These are phyloP conservation scores for Cladosporium sp. DNA, from an alignment of 2,329 filamentous ascomycete species.

Conservation along the genomic window DNA sequence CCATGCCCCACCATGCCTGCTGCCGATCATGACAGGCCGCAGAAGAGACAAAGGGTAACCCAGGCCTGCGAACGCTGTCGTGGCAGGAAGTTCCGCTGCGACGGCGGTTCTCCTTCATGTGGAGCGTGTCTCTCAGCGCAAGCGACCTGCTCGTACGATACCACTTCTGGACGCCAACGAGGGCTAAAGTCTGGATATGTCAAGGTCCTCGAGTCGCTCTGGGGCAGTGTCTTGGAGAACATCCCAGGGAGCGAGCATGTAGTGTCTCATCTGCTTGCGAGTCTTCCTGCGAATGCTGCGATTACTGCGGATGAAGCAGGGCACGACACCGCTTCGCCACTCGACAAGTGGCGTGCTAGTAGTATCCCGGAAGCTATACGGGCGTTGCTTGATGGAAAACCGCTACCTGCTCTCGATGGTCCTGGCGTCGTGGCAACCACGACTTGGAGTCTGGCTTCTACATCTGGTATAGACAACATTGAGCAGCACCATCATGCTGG, in stretches of 20 bases:
- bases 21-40: neutral
- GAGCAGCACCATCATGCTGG: neutral
- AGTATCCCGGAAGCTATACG: neutral
- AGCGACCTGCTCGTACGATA: neutral
- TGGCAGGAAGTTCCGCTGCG: neutral
- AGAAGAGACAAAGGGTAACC: neutral
- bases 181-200: neutral
- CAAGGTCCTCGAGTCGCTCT: neutral
- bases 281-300: neutral
- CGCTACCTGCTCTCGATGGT: neutral
- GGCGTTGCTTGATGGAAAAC: neutral
- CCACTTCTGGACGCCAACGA: neutral
- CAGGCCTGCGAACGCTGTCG: slow-evolving; percentile 6
- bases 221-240: neutral
- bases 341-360: neutral
- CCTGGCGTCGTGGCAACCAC: neutral
- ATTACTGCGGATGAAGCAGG: neutral
- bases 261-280: neutral
- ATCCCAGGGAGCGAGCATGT: neutral
- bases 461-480: neutral
- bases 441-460: neutral
- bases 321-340: neutral
- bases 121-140: neutral
- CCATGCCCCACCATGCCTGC: neutral
- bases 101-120: neutral